phyloP scores from a whole-genome alignment of 768 basidiomycete species.

The Agaricus sinodeliciosus region DNA sequence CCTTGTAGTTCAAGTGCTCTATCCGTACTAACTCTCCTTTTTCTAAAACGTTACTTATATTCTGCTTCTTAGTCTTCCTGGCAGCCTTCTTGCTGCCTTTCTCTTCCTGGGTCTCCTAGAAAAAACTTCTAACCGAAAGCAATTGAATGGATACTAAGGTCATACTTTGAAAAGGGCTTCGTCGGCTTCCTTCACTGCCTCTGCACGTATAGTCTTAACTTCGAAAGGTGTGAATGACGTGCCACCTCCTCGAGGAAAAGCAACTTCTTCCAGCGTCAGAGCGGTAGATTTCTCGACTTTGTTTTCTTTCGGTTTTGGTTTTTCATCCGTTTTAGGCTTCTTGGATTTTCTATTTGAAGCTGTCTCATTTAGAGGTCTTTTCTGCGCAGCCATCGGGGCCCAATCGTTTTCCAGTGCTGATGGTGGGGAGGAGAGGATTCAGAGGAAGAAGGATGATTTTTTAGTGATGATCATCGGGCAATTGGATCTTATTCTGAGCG shows the following conservation, averaged over 20 bases:
- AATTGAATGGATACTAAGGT: not conserved
- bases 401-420: not conserved
- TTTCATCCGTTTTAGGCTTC: slow-evolving; percentile 45
- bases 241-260: slow-evolving; percentile 95
- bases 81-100: slow-evolving; percentile 33
- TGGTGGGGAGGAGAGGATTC: slow-evolving; percentile 1
- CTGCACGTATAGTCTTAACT: slow-evolving; percentile 77
- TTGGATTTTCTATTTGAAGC: slow-evolving; percentile 45
- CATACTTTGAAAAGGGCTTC: slow-evolving; percentile 68
- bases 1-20: slow-evolving; percentile 94
- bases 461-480: slow-evolving; percentile 17
- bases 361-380: slow-evolving; percentile 55
- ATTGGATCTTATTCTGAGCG: slow-evolving; percentile 17
- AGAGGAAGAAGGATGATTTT: slow-evolving; percentile 17
- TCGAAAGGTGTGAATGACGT: slow-evolving; percentile 84
- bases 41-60: slow-evolving; percentile 24
- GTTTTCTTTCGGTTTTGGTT: slow-evolving; percentile 15
- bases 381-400: slow-evolving; percentile 41
- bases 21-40: slow-evolving; percentile 63
- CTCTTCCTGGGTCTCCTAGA: slow-evolving; percentile 28
- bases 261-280: slow-evolving; percentile 60
- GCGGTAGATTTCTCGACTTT: slow-evolving; percentile 15
- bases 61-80: slow-evolving; percentile 43
- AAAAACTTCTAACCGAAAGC: not conserved
- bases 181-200: slow-evolving; percentile 81